These are phyloP conservation scores for Kluyveromyces aestuarii DNA, from an alignment of 805 yeast species.

Conservation along the genomic window DNA sequence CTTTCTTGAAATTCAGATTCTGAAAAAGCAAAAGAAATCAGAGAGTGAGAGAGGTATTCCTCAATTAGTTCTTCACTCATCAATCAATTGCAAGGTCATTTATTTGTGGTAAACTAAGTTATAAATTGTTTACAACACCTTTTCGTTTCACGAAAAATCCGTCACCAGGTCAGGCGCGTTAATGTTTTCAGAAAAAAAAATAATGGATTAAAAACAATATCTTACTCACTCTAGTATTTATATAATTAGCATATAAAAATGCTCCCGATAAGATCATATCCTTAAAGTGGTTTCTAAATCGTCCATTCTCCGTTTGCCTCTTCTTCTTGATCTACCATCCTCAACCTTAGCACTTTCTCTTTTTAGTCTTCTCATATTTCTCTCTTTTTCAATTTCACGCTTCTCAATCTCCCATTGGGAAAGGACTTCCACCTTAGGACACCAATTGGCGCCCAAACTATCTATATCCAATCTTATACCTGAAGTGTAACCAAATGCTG, in stretches of 20 bases:
- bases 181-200: background rate
- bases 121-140: background rate
- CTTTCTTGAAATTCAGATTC: background rate
- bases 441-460: slow-evolving; percentile 73
- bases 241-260: background rate
- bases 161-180: background rate
- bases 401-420: slow-evolving; percentile 91
- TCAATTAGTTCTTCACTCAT: background rate
- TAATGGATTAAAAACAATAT: too few relatives aligned
- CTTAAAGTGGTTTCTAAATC: slow-evolving; percentile 36
- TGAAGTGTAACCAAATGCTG: slow-evolving; percentile 52
- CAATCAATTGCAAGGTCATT: background rate
- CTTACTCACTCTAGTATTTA: too few relatives aligned
- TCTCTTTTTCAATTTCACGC: slow-evolving; percentile 89
- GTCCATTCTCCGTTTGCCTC: slow-evolving; percentile 40
- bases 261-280: slow-evolving; percentile 6
- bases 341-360: slow-evolving; percentile 78
- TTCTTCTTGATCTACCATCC: slow-evolving; percentile 36
- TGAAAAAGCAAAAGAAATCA: background rate
- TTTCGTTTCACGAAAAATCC: too few relatives aligned
- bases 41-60: background rate
- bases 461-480: slow-evolving; percentile 69
- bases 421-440: slow-evolving; percentile 77
- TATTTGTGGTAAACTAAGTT: background rate
- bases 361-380: slow-evolving; percentile 84